Evolutionary conservation across 1,284 basidiomycete species (phyloP).

Genomic region (Chiua sp.): DNA sequence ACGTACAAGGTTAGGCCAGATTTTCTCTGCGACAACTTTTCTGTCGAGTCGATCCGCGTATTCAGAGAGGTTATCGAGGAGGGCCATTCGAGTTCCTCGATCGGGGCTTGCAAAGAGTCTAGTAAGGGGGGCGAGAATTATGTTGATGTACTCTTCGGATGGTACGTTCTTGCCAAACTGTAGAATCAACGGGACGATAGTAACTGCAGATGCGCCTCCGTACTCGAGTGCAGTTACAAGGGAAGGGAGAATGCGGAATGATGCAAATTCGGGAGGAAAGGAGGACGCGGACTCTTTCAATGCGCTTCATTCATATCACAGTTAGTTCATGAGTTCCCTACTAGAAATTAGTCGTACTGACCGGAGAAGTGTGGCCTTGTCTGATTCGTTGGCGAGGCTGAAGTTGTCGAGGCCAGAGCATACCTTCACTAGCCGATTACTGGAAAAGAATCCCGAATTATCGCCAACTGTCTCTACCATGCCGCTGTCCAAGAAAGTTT

Average conservation of each 20-base stretch:
- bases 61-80: conserved; percentile 85
- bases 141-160: conserved; percentile 72
- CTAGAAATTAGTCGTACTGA: conserved; percentile 36
- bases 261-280: conserved; percentile 89
- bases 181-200: conserved; percentile 83
- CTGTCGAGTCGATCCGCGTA: conserved; percentile 91
- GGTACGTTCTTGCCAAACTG: conserved; percentile 79
- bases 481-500: conserved; percentile 80
- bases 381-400: conserved; percentile 80
- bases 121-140: conserved; percentile 80
- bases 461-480: conserved; percentile 67
- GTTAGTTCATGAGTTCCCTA: neutral
- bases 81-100: conserved; percentile 61
- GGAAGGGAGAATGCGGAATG: conserved; percentile 87
- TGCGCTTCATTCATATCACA: conserved; percentile 48
- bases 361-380: conserved; percentile 80
- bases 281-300: conserved; percentile 82
- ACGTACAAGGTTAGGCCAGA: conserved; percentile 92
- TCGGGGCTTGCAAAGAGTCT: conserved; percentile 90
- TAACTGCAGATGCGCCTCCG: conserved; percentile 80
- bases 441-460: conserved; percentile 78
- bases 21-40: conserved; percentile 82
- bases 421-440: conserved; percentile 86
- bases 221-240: conserved; percentile 86
- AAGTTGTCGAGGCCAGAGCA: conserved; percentile 91